Base-by-base conservation (phyloP, 495 filamentous ascomycete species). In the Xylaria scruposa region DNA sequence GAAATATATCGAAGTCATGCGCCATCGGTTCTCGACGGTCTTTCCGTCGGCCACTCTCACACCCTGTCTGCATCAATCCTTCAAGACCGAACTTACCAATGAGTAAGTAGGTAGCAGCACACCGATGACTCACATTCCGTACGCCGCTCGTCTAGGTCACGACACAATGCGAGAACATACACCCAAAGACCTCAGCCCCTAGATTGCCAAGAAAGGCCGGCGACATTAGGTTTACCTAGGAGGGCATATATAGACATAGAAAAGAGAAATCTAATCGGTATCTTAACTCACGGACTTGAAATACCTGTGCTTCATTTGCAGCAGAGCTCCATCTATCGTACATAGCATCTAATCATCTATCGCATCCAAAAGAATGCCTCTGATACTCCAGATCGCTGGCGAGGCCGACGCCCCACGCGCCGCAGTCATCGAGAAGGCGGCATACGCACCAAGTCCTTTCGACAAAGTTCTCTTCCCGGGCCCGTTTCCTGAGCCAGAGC, bases 381-480 rank as follows among this genome's bases (percentile, higher is more conserved):
- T 81, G 26, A 60, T 70, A 71, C 69, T 82, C 5, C 76, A 77
- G 29, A 61, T 42, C 31, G 81, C 81, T 46, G 76, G 72, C 17
- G 63, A 67, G 62, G 70, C 73, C 29, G 81, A 83, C 69, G 81
- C 78, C 3, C 67, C 29, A 19, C 74, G 75, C 29, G 46, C 79
- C 1, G 72, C 75, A 10, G 72, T 77, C 10, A 79, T 83, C 54
- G 79, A 81, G 70, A 60, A 67, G 31, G 74, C 46, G 10, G 81
- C 82, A 31, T 82, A 82, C 58, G 70, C 67, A 7, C 69, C 59
- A n/a, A 79, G 81, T 75, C 72, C 68, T 2, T 78, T 81, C 73
- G 78, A 68, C 49, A 40, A 42, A 26, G 66, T 78, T 24, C 72
- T 80, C 17, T 83, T 84, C 49, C 80, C 82, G 5, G 74, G 76